phyloP scores from a whole-genome alignment of 78 protist species.

The Chrysochromulina parva region DNA sequence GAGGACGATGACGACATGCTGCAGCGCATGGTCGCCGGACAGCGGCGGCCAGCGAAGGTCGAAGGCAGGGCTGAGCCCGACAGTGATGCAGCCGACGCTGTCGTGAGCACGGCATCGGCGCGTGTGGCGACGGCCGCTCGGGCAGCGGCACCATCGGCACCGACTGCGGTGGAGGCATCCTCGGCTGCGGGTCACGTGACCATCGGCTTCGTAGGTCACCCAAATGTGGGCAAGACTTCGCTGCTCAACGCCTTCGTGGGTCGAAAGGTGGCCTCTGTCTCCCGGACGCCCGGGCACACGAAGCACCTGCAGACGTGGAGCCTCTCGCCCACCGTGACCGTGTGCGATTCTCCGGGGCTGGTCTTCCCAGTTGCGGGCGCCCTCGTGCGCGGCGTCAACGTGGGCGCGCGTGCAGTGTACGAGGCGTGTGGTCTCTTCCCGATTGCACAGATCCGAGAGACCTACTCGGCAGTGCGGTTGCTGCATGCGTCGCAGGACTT shows the following conservation, averaged over 20 bases:
- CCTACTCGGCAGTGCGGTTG: slow-evolving; percentile 64
- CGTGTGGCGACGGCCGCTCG: too few relatives aligned
- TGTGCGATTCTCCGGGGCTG: slow-evolving; percentile 90
- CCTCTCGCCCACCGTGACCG: slow-evolving; percentile 48
- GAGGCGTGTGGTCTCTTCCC: slow-evolving; percentile 82
- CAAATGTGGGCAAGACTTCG: slow-evolving; percentile 59
- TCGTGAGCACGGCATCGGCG: too few relatives aligned
- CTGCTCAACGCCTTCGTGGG: slow-evolving; percentile 79
- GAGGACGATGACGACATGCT: not conserved
- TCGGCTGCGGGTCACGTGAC: not conserved
- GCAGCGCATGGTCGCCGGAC: not conserved
- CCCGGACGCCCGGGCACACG: slow-evolving; percentile 90
- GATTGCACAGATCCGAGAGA: slow-evolving; percentile 83
- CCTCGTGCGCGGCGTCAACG: slow-evolving; percentile 47
- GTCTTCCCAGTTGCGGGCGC: slow-evolving; percentile 75
- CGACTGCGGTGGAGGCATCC: too few relatives aligned
- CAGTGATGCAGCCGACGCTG: too few relatives aligned
- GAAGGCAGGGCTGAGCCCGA: too few relatives aligned
- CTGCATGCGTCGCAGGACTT: not conserved
- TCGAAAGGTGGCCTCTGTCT: slow-evolving; percentile 61
- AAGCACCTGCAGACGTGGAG: slow-evolving; percentile 83
- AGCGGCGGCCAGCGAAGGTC: too few relatives aligned
- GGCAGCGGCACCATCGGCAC: too few relatives aligned
- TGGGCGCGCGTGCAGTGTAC: slow-evolving; percentile 60
- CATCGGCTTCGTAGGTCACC: slow-evolving; percentile 82